Base-by-base conservation (phyloP, 495 filamentous ascomycete species). In the Penicillium lagena region DNA sequence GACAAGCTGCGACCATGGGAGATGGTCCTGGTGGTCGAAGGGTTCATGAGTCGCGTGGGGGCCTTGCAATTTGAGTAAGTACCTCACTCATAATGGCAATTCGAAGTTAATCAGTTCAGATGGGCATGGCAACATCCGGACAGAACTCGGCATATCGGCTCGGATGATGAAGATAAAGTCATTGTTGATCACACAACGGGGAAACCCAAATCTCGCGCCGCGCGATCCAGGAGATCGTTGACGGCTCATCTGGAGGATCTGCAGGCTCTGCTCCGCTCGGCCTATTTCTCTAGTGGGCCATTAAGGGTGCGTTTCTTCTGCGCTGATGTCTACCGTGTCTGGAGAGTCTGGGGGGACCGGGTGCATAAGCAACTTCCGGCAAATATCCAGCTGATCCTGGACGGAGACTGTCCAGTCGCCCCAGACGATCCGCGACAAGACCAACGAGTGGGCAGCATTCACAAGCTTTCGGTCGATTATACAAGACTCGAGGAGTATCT, bases 31-130 rank as follows among this genome's bases (percentile, higher is more conserved):
- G 74, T 96, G 7, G 88, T 97, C 1, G 83, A 85, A 2, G 93
- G 94, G 0, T 98, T 98, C 52, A 87, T 86, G 11, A 89, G 83
- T 42, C 81, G 82, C 51, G 79, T 88, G 13, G 89, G 87, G 2
- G 93, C 94, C 4, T 64, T 98, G 47, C 93, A 97, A 56, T 98
- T 98, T 54, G 93, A 98, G 88, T 96, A 76, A 50, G 86, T 51
- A 9, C 32, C 35, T 9, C 12, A 12, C 13, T 31, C 40, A 35
- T 14, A 38, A 27, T 32, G 1, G 12, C 10, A 15, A 31, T 34
- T 40, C 14, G 43, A 12, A 34, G 10, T 34, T 34, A 12, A 34
- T 12, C 3, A 2, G 32, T 34, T 4, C 22, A 34, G 32, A 34
- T 34, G 32, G 32, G 32, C 32, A 34, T 89, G 91, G 76, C 89